A percentile compares a stretch with the other conserved stretches of the same genome.
These are phyloP conservation scores for Oenanthe javanica DNA, from an alignment of 140 eudicot species.

Conservation along the genomic window DNA sequence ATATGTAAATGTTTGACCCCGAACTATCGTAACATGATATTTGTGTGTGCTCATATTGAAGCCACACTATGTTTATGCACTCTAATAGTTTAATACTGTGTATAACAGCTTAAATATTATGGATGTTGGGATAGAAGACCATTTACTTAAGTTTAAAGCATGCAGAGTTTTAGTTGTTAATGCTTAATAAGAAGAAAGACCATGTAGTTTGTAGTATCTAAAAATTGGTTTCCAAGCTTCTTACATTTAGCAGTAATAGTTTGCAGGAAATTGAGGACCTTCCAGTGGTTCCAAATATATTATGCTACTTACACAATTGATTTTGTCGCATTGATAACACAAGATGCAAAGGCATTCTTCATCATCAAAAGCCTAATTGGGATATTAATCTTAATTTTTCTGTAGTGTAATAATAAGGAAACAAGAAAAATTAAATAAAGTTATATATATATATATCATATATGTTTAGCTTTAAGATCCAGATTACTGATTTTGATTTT, in stretches of 20 bases:
- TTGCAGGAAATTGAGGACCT: not conserved
- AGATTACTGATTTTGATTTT: constrained; percentile 1
- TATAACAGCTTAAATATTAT: not conserved
- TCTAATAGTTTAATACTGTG: not conserved
- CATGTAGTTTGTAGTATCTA: not conserved
- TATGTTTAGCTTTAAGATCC: not conserved
- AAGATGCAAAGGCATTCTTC: not conserved
- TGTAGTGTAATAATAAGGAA: not conserved
- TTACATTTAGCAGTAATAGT: not conserved
- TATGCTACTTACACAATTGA: not conserved
- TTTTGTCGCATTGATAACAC: constrained; percentile 49
- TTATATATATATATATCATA: not conserved
- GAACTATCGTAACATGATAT: not conserved
- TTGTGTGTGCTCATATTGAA: not conserved
- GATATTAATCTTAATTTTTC: not conserved
- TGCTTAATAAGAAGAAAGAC: not conserved
- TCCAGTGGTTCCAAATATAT: not conserved
- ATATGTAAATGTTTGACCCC: not conserved
- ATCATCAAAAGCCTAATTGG: too few relatives aligned
- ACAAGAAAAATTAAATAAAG: not conserved
- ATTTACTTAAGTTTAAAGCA: not conserved
- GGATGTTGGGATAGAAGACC: not conserved
- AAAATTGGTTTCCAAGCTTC: not conserved
- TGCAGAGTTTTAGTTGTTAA: not conserved
- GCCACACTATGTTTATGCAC: not conserved